phyloP scores from a whole-genome alignment of 164 flowering plant genomes.

The Sextonia rubra region DNA sequence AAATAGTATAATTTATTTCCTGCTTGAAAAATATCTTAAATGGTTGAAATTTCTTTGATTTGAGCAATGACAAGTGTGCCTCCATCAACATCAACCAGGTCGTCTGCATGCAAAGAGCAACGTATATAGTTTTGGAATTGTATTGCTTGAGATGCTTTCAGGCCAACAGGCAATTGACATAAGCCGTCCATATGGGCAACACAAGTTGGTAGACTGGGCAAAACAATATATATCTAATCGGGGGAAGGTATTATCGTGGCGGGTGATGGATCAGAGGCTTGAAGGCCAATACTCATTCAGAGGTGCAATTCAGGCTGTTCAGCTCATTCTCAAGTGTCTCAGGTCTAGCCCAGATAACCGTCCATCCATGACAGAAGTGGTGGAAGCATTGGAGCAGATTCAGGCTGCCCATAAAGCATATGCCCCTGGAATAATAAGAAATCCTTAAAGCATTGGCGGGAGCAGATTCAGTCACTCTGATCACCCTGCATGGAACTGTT shows the following conservation, averaged over 20 bases:
- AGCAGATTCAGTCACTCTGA: no score
- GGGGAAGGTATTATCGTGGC: slow-evolving; percentile 32
- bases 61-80: neutral
- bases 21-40: neutral
- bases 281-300: slow-evolving; percentile 53
- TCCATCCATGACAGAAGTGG: slow-evolving; percentile 76
- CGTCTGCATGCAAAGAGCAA: slow-evolving; percentile 86
- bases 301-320: slow-evolving; percentile 49
- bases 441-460: no score
- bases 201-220: slow-evolving; percentile 59
- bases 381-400: slow-evolving; percentile 46
- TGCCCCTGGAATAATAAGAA: slow-evolving; percentile 22
- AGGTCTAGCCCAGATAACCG: slow-evolving; percentile 48
- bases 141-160: slow-evolving; percentile 68
- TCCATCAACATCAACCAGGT: slow-evolving; percentile 34
- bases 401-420: slow-evolving; percentile 34
- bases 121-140: slow-evolving; percentile 84
- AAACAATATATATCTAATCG: slow-evolving; percentile 46
- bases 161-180: slow-evolving; percentile 63
- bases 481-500: no score
- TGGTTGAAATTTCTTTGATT: neutral
- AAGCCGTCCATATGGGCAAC: slow-evolving; percentile 55
- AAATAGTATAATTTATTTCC: neutral
- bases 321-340: slow-evolving; percentile 57
- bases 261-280: slow-evolving; percentile 50